These are phyloP conservation scores for Dictyostelium intermedium DNA, from an alignment of 78 protist species.

Conservation along the genomic window DNA sequence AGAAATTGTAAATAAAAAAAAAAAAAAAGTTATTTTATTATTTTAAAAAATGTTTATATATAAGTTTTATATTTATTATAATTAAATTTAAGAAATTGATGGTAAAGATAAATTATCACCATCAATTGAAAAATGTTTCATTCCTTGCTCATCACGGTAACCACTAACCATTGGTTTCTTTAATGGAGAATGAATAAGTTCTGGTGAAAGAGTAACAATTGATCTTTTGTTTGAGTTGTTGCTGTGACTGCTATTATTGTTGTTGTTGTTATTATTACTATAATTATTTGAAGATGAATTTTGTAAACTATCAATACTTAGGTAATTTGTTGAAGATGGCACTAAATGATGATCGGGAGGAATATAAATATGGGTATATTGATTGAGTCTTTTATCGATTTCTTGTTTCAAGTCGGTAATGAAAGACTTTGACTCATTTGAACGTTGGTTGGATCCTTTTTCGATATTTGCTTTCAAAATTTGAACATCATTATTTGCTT, in stretches of 20 bases:
- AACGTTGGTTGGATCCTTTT: neutral
- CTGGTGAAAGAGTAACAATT: conserved; percentile 27
- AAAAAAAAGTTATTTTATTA: neutral
- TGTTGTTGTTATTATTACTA: neutral
- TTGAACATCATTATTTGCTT: neutral
- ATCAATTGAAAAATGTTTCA: conserved; percentile 42
- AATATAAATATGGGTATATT: neutral
- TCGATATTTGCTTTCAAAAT: conserved; percentile 15
- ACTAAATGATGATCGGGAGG: conserved; percentile 28
- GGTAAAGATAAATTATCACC: neutral
- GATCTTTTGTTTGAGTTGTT: neutral
- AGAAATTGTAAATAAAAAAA: neutral
- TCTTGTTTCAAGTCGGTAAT: conserved; percentile 26
- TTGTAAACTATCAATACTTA: neutral
- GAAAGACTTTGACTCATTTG: neutral
- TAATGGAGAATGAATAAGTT: conserved; percentile 46
- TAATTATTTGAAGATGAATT: neutral
- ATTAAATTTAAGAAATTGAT: neutral
- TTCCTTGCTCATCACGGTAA: conserved; percentile 61
- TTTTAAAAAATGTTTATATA: neutral
- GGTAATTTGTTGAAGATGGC: neutral
- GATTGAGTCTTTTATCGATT: conserved; percentile 5
- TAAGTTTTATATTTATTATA: neutral
- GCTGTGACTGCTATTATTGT: neutral
- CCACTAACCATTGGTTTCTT: neutral